Evolutionary conservation across 495 filamentous ascomycete genomes (phyloP).

Genomic region (Penicilliopsis zonata): DNA sequence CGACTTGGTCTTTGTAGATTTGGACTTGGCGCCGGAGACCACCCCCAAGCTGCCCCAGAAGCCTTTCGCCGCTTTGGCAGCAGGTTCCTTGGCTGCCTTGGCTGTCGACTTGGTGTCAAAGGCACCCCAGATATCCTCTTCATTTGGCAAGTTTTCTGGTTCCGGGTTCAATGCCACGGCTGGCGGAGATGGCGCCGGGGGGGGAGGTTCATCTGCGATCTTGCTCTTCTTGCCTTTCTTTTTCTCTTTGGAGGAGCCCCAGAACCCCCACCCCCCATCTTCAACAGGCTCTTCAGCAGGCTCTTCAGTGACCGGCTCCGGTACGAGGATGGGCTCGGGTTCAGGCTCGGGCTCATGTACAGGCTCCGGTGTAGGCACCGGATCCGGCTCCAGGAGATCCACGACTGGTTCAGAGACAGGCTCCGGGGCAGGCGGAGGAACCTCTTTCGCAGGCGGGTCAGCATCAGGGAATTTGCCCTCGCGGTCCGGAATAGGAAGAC

Average conservation of each 20-base stretch:
- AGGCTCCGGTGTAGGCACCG: conserved; percentile 8
- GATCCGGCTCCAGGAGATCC: conserved; percentile 10
- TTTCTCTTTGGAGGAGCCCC: conserved; percentile 26
- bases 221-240: conserved; percentile 33
- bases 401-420: conserved; percentile 3
- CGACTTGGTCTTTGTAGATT: conserved; percentile 24
- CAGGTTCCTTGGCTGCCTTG: conserved; percentile 22
- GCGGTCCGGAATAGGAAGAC: conserved; percentile 21
- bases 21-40: conserved; percentile 21
- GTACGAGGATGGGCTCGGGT: conserved; percentile 1
- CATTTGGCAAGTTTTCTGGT: conserved; percentile 17
- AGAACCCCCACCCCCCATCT: conserved; percentile 22
- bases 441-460: conserved; percentile 8
- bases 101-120: conserved; percentile 20
- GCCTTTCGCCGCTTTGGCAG: conserved; percentile 24
- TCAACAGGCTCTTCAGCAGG: conserved; percentile 7
- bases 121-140: conserved; percentile 26
- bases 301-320: conserved; percentile 7
- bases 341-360: conserved; percentile 4
- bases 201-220: conserved; percentile 31
- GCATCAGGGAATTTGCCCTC: conserved; percentile 21
- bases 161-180: conserved; percentile 35
- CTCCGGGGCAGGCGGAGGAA: conserved; percentile 9
- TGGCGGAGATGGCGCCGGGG: conserved; percentile 39
- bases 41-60: conserved; percentile 36